Evolutionary conservation across 2,329 filamentous ascomycete genomes (phyloP).

Genomic region (Reticulascus tulasneorum): DNA sequence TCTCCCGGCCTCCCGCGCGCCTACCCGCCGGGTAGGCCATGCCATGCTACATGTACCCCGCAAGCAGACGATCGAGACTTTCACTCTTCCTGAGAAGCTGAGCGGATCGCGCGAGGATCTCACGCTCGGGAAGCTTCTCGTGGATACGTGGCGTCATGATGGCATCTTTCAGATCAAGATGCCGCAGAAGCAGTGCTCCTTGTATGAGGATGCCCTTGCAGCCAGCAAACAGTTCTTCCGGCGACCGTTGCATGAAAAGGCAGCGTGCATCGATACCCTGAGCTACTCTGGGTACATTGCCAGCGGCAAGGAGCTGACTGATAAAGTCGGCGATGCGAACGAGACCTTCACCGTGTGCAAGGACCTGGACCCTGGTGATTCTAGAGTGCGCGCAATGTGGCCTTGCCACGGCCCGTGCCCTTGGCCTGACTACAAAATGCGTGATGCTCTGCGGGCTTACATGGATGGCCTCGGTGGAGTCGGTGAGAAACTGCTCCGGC

Average conservation of each 20-base stretch:
- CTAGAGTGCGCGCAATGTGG: conserved; percentile 36
- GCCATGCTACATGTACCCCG: conserved; percentile 26
- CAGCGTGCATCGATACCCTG: conserved; percentile 36
- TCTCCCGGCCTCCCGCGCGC: too few relatives aligned
- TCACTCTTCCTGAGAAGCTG: conserved; percentile 33
- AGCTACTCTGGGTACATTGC: conserved; percentile 47
- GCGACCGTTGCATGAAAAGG: conserved; percentile 31
- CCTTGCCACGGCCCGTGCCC: conserved; percentile 47
- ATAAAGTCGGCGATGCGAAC: conserved; percentile 46
- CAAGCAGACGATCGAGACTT: conserved; percentile 34
- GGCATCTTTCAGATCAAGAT: conserved; percentile 45
- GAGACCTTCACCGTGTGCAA: conserved; percentile 51
- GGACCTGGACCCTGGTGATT: conserved; percentile 34
- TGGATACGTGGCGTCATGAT: conserved; percentile 38
- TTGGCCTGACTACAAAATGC: conserved; percentile 40
- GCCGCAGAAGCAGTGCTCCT: conserved; percentile 25
- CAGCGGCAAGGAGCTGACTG: conserved; percentile 43
- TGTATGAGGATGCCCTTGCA: conserved; percentile 31
- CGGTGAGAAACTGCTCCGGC: conserved; percentile 40
- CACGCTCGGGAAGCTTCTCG: conserved; percentile 33
- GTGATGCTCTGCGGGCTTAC: conserved; percentile 33
- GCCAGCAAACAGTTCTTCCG: conserved; percentile 36
- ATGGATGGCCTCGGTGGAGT: conserved; percentile 34
- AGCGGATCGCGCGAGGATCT: conserved; percentile 27
- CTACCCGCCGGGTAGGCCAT: too few relatives aligned